Percentiles rank a stretch among this genome's conserved stretches.
These are phyloP conservation scores for Teratosphaeria viscida DNA, from an alignment of 2,329 filamentous ascomycete species.

Conservation along the genomic window DNA sequence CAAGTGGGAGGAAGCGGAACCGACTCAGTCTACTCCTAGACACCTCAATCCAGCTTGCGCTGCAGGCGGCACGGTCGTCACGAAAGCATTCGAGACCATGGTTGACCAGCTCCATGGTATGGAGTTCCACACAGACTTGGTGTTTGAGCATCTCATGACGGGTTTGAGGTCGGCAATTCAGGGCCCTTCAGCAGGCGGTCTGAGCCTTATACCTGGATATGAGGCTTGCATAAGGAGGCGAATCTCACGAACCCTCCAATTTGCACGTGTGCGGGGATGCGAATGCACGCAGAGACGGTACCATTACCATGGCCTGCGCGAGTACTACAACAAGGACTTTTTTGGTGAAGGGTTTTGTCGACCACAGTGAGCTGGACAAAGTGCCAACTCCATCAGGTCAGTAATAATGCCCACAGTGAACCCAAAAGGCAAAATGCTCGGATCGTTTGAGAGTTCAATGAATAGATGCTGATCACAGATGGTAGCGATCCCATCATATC, in stretches of 20 bases:
- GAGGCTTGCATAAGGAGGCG: constrained; percentile 1
- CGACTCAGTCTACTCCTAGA: background rate
- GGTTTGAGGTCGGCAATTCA: background rate
- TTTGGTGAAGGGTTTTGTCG: background rate
- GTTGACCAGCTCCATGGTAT: background rate
- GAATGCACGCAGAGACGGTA: background rate
- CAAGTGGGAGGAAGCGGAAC: background rate
- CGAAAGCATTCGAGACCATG: background rate
- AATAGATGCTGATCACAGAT: background rate
- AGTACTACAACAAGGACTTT: background rate
- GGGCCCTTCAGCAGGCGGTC: background rate
- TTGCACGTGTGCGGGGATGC: background rate
- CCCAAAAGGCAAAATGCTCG: background rate
- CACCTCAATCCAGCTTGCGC: background rate
- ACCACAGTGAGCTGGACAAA: background rate
- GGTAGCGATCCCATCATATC: background rate
- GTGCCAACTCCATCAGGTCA: background rate
- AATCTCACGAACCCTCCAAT: constrained; percentile 1
- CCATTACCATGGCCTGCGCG: background rate
- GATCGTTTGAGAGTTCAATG: background rate
- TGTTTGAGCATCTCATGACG: background rate
- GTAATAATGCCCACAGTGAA: background rate
- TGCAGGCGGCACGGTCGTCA: background rate
- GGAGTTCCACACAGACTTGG: background rate
- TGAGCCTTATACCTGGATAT: constrained; percentile 1